A percentile compares a stretch with the other conserved stretches of the same genome.
Evolutionary conservation across 2,329 filamentous ascomycete genomes (phyloP).

Genomic region (Pseudogymnoascus sp.): DNA sequence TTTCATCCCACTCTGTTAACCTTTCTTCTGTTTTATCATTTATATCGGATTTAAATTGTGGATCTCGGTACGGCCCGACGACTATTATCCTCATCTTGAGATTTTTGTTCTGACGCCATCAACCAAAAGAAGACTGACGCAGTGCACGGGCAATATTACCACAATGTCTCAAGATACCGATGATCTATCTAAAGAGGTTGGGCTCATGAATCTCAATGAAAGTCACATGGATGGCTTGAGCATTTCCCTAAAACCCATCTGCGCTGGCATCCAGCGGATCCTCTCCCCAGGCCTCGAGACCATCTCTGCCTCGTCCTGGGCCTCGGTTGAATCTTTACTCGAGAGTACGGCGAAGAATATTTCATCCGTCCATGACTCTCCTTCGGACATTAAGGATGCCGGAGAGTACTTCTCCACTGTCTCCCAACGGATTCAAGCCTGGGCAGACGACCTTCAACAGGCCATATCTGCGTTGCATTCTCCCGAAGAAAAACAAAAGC

Average conservation of each 20-base stretch:
- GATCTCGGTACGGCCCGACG: constrained; percentile 7
- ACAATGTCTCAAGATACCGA: constrained; percentile 8
- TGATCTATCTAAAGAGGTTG: constrained; percentile 4
- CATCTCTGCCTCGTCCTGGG: background rate
- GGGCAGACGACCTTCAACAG: constrained; percentile 3
- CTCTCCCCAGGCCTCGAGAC: background rate
- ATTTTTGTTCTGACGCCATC: constrained; percentile 8
- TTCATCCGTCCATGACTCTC: background rate
- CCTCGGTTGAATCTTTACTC: background rate
- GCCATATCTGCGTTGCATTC: background rate
- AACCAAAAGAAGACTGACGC: background rate
- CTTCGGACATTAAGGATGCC: background rate
- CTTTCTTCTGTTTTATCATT: background rate
- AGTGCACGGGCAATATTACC: background rate
- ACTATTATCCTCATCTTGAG: constrained; percentile 1
- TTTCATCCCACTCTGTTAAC: background rate
- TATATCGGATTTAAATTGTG: constrained; percentile 4
- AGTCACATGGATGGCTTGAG: constrained; percentile 1
- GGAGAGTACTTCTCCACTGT: background rate
- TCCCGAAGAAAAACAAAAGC: background rate
- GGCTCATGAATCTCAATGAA: constrained; percentile 2
- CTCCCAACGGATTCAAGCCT: background rate
- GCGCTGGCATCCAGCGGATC: background rate
- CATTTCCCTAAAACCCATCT: constrained; percentile 1
- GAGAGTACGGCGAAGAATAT: constrained; percentile 3